Base-by-base conservation (phyloP, 352 stramenopile genomes). In the Pythium folliculosum region DNA sequence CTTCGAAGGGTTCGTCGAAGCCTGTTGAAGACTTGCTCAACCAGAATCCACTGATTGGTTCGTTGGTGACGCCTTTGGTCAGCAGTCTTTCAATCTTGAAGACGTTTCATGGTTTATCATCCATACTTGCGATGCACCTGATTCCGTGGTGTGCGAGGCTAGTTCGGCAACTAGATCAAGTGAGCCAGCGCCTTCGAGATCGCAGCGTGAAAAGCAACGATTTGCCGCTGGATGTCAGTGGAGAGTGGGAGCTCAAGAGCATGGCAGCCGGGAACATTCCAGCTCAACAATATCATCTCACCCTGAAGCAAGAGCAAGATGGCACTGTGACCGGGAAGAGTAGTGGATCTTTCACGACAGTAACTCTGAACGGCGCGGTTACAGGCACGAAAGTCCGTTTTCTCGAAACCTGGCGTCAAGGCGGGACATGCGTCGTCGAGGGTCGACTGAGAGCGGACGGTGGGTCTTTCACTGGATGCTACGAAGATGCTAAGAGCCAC, bases 231-330 rank as follows among this genome's bases (percentile, higher is more conserved):
- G 80, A 84, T 25, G 79, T 96, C 30, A 84, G 72, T 58, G 88
- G 88, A 37, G 87, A 94, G 55, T 96, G 88, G 88, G 88, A 96
- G 69, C 69, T 96, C 27, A 96, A 93, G 51, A 95, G 86, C 59
- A 90, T 94, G 81, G 88, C 88, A 30, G 80, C 88, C 35, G 88
- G 86, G 5, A 96, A 88, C 30, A 96, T 96, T 49, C 88, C 88
- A 35, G 88, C 88, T 21, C 88, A 96, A 52, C 86, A 96, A 54
- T 96, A 96, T 64, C 85, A 92, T 52, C 69, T 96, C 16, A 85
- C 78, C 9, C 65, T 96, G 55, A 86, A 77, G 10, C 88, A 96
- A 80, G 76, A 67, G 27, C 70, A 79, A 56, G 71, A 89, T 60
- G 84, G 85, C n/a, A 69, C 61, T 2, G 83, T 96, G 43, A 75